phyloP scores from a whole-genome alignment of 371 early-diverging fungal genomes.

The Actinomucor elegans region DNA sequence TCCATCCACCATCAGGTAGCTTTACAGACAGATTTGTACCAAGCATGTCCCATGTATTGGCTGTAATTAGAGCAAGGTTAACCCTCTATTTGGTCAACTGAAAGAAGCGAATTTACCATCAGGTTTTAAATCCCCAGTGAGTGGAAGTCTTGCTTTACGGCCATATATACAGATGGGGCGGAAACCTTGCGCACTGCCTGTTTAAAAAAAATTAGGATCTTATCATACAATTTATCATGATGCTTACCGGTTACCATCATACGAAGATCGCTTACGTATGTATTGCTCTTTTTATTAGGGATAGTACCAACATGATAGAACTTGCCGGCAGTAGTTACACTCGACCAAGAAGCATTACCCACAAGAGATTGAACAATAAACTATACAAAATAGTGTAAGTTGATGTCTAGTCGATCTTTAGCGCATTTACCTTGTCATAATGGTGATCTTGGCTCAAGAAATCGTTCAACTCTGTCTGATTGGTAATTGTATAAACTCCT shows the following conservation, averaged over 20 bases:
- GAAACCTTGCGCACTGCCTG: conserved; percentile 69
- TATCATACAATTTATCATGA: not conserved
- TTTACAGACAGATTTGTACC: conserved; percentile 91
- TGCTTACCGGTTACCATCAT: conserved; percentile 87
- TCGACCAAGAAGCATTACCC: conserved; percentile 91
- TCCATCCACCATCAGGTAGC: conserved; percentile 76
- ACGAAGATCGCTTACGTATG: conserved; percentile 84
- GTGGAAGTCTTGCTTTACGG: conserved; percentile 79
- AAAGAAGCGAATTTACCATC: too few species aligned
- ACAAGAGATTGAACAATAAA: conserved; percentile 93
- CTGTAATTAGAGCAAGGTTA: too few species aligned
- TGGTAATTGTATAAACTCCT: conserved; percentile 93
- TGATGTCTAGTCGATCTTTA: too few species aligned
- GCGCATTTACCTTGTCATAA: conserved; percentile 78
- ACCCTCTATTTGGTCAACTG: too few species aligned
- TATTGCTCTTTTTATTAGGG: conserved; percentile 88
- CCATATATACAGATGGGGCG: conserved; percentile 88
- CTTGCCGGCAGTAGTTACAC: conserved; percentile 76
- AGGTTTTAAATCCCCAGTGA: conserved; percentile 62
- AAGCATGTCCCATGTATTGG: conserved; percentile 88
- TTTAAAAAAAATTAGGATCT: not conserved
- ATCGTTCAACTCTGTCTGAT: conserved; percentile 67
- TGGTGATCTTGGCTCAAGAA: conserved; percentile 85
- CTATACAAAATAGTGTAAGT: conserved; percentile 5
- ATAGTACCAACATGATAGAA: conserved; percentile 93